Conservation (phyloP, 163 green algal genomes). For the Chlorella variabilis region DNA sequence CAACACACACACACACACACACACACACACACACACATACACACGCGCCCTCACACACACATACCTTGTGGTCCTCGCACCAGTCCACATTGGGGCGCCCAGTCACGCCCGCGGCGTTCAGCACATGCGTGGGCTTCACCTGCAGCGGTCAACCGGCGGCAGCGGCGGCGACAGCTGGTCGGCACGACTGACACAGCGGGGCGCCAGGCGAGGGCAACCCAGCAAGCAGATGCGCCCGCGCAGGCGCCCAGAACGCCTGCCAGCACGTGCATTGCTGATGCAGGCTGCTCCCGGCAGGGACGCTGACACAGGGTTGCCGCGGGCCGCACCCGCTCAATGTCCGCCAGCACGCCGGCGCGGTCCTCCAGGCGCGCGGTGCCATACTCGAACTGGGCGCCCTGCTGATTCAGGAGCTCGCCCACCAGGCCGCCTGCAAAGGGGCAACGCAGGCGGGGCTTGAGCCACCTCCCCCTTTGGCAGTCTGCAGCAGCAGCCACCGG, state of each 20-base stretch:
- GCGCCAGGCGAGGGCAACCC: no score
- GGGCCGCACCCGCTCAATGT: slow-evolving; percentile 85
- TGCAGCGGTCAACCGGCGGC: slow-evolving; percentile 55
- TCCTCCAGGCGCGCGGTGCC: slow-evolving; percentile 89
- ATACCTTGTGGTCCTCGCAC: slow-evolving; percentile 96
- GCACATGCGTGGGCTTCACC: slow-evolving; percentile 95
- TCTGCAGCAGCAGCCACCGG: not conserved
- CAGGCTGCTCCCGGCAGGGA: no score
- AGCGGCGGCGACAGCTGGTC: not conserved
- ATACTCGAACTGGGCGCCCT: slow-evolving; percentile 84
- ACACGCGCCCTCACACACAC: no score
- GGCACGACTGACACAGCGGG: not conserved
- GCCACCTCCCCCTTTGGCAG: not conserved
- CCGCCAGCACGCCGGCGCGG: slow-evolving; percentile 78
- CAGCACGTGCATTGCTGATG: no score
- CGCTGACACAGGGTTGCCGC: no score
- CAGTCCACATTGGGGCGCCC: slow-evolving; percentile 98
- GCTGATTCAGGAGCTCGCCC: slow-evolving; percentile 81
- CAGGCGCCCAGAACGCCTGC: no score
- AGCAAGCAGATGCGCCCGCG: no score
- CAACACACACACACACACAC: no score
- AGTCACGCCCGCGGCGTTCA: slow-evolving; percentile 97
- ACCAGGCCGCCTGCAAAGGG: slow-evolving; percentile 95
- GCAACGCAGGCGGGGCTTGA: not conserved
- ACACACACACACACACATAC: no score